Percentiles rank a stretch among this genome's conserved stretches.
Conservation (phyloP, 352 stramenopile species). For the Phytophthora tubulina region DNA sequence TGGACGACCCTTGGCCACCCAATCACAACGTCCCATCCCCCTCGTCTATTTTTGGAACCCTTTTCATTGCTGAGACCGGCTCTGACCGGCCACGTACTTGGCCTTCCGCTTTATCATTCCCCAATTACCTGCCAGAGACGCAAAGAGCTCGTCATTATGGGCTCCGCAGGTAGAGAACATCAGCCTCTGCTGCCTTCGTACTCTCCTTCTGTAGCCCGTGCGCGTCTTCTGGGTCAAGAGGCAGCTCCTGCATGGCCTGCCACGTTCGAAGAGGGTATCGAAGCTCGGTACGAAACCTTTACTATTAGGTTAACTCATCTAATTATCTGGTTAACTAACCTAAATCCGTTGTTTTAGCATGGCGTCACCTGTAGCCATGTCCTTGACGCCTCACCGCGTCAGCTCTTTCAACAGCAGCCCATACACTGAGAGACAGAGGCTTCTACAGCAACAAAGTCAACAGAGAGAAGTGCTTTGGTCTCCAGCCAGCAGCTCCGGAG, state of each 20-base stretch:
- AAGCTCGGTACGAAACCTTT: constrained; percentile 46
- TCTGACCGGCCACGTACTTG: constrained; percentile 18
- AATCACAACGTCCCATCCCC: constrained; percentile 31
- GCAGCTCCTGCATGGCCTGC: constrained; percentile 62
- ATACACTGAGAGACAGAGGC: constrained; percentile 55
- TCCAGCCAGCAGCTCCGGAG: constrained; percentile 27
- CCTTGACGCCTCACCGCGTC: constrained; percentile 29
- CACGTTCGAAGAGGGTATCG: constrained; percentile 82
- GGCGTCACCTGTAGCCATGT: constrained; percentile 58
- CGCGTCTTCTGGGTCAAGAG: constrained; percentile 42
- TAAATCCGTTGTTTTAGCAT: constrained; percentile 36
- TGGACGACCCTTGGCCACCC: constrained; percentile 11
- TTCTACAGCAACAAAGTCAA: constrained; percentile 43
- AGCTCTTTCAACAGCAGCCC: constrained; percentile 45
- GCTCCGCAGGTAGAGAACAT: constrained; percentile 33
- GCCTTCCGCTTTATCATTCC: constrained; percentile 11
- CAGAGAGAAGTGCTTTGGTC: constrained; percentile 35
- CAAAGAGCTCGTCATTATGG: constrained; percentile 23
- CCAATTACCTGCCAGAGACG: neutral
- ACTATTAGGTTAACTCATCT: neutral
- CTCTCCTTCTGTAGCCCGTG: constrained; percentile 58
- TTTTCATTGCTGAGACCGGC: constrained; percentile 16
- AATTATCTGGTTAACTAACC: neutral
- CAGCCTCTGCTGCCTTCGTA: constrained; percentile 71
- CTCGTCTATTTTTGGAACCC: constrained; percentile 22